Conservation (phyloP, 2,329 filamentous ascomycete species). For the Dactylellina haptotyla region DNA sequence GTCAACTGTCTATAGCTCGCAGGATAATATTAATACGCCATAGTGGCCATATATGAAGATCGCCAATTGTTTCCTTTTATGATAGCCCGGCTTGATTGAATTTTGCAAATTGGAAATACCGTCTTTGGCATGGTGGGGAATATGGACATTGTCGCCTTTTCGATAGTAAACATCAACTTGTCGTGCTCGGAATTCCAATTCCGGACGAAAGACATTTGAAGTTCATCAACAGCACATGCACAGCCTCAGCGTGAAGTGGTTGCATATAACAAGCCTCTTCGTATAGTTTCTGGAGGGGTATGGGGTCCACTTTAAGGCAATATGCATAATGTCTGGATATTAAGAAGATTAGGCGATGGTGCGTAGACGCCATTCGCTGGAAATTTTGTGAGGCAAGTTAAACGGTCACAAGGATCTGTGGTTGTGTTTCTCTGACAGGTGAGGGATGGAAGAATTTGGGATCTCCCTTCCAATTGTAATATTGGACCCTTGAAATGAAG, state of each 20-base stretch:
- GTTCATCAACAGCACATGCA: too few species aligned
- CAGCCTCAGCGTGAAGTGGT: slow-evolving; percentile 1
- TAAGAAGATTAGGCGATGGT: slow-evolving; percentile 43
- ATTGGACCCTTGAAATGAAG: too few species aligned
- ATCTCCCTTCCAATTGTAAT: too few species aligned
- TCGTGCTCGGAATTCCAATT: too few species aligned
- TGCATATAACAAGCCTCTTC: slow-evolving; percentile 37
- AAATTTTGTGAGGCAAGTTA: slow-evolving; percentile 1
- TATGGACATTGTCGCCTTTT: slow-evolving; percentile 18
- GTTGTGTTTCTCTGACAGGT: too few species aligned
- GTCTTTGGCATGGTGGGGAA: slow-evolving; percentile 19
- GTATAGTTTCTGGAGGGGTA: too few species aligned
- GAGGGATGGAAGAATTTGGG: background rate
- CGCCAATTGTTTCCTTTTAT: background rate
- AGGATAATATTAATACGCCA: slow-evolving; percentile 41
- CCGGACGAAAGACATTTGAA: too few species aligned
- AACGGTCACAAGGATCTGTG: slow-evolving; percentile 26
- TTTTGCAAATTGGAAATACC: background rate
- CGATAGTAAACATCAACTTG: background rate
- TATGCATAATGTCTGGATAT: slow-evolving; percentile 40
- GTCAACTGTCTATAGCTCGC: slow-evolving; percentile 22
- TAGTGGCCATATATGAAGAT: slow-evolving; percentile 3
- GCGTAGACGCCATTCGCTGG: slow-evolving; percentile 44
- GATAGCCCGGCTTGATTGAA: background rate
- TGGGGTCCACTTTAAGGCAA: slow-evolving; percentile 52